Percentiles rank a stretch among this genome's conserved stretches.
Evolutionary conservation across 2,329 filamentous ascomycete species (phyloP).

Genomic region (Cladorrhinum sp.): DNA sequence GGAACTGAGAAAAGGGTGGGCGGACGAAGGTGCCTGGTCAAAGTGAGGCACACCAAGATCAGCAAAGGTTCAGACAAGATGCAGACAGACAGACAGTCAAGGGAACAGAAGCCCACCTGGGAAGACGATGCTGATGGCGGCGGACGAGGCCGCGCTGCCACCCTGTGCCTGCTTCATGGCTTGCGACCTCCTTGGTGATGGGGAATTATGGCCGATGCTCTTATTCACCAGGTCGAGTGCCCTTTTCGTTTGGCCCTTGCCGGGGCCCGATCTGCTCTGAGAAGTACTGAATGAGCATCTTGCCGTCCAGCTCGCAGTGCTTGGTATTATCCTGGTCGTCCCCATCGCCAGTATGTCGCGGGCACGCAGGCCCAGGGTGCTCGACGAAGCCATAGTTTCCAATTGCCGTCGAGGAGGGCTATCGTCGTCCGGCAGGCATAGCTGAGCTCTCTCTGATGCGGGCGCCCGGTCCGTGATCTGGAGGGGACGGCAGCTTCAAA

Average conservation of each 20-base stretch:
- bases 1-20: constrained; percentile 36
- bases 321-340: constrained; percentile 8
- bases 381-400: constrained; percentile 17
- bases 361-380: constrained; percentile 17
- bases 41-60: background rate
- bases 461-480: background rate
- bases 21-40: constrained; percentile 47
- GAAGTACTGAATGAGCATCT: constrained; percentile 12
- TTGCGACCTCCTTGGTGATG: background rate
- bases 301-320: background rate
- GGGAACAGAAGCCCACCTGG: constrained; percentile 16
- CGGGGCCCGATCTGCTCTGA: background rate
- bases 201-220: background rate
- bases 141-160: background rate
- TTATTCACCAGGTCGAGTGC: background rate
- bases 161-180: background rate
- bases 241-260: background rate
- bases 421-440: background rate
- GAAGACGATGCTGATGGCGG: constrained; percentile 13
- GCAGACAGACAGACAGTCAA: background rate
- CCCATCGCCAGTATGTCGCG: constrained; percentile 7
- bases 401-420: background rate
- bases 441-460: background rate
- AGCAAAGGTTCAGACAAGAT: background rate
- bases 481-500: background rate